These are phyloP conservation scores for Rhynchosporium agropyri DNA, from an alignment of 2,329 filamentous ascomycete species.

Conservation along the genomic window DNA sequence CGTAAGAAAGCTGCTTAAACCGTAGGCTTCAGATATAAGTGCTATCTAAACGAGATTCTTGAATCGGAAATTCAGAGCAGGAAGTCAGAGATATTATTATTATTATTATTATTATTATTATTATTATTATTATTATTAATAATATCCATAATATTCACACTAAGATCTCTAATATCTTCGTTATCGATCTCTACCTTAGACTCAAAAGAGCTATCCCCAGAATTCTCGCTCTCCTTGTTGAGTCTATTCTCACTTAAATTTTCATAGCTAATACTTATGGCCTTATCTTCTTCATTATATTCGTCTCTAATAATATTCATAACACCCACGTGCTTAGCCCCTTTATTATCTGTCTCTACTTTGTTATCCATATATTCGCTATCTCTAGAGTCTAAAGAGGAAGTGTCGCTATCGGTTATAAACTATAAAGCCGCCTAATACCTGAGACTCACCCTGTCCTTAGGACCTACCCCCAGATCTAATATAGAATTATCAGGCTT, in stretches of 20 bases:
- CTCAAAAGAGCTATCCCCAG: neutral
- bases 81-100: conserved; percentile 11
- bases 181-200: neutral
- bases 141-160: conserved; percentile 6
- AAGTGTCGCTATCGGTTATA: conserved; percentile 6
- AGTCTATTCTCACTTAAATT: conserved; percentile 6
- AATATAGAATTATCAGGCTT: conserved; percentile 21
- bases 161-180: conserved; percentile 1
- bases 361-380: conserved; percentile 7
- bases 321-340: conserved; percentile 4
- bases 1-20: conserved; percentile 6
- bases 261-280: conserved; percentile 7
- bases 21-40: conserved; percentile 10
- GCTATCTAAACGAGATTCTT: conserved; percentile 1
- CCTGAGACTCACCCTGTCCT: conserved; percentile 4
- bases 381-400: neutral
- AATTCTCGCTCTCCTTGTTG: conserved; percentile 1
- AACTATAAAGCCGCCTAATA: conserved; percentile 2
- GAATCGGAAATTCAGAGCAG: conserved; percentile 11
- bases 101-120: no score
- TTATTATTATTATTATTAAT: no score
- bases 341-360: conserved; percentile 4
- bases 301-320: neutral
- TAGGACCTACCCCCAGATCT: conserved; percentile 23
- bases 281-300: conserved; percentile 1